A percentile compares a stretch with the other conserved stretches of the same genome.
Evolutionary conservation across 371 early-diverging fungal genomes (phyloP).

Genomic region (Haplosporangium sp.): DNA sequence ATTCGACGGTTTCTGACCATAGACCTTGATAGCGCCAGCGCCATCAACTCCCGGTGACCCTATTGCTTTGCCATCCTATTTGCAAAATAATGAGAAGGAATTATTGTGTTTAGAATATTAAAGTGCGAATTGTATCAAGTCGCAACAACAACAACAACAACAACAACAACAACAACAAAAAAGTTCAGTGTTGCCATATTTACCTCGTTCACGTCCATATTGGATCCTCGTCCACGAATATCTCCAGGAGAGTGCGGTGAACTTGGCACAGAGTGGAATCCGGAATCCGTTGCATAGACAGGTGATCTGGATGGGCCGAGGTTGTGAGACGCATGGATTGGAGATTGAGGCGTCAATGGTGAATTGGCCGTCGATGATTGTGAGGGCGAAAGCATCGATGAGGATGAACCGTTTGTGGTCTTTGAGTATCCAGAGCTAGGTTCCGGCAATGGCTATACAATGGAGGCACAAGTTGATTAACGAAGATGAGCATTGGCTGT

Average conservation of each 20-base stretch:
- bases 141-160: constrained; percentile 9
- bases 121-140: neutral
- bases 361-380: constrained; percentile 22
- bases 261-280: constrained; percentile 51
- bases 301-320: constrained; percentile 22
- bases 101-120: neutral
- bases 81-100: neutral
- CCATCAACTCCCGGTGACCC: constrained; percentile 59
- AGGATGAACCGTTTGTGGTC: constrained; percentile 30
- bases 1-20: constrained; percentile 69
- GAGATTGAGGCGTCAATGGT: constrained; percentile 33
- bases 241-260: constrained; percentile 50
- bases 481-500: neutral
- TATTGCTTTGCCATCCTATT: constrained; percentile 33
- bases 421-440: constrained; percentile 54
- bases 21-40: constrained; percentile 81
- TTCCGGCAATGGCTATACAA: constrained; percentile 54
- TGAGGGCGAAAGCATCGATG: constrained; percentile 31
- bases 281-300: constrained; percentile 37
- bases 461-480: neutral
- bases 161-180: neutral
- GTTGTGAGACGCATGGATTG: constrained; percentile 22
- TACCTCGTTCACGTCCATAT: constrained; percentile 35
- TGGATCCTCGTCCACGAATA: constrained; percentile 24
- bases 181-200: neutral